Conservation (phyloP, 306 rosid species). For the Cicer yamashitae region DNA sequence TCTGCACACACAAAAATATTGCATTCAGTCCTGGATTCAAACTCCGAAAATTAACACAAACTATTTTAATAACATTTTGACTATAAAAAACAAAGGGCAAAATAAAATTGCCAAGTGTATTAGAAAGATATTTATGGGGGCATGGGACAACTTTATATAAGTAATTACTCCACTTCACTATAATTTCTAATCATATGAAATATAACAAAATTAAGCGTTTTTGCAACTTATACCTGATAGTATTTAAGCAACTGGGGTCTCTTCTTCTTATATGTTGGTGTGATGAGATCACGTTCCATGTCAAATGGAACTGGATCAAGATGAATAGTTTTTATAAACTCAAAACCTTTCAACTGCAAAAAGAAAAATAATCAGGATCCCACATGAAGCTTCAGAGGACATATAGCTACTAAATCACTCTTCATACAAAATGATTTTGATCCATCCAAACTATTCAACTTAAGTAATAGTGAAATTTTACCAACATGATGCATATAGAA, state of each 20-base stretch:
- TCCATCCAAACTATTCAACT: not conserved
- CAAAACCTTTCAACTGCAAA: conserved; percentile 91
- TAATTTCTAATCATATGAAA: not conserved
- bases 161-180: conserved; percentile 1
- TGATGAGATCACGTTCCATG: conserved; percentile 85
- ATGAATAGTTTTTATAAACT: conserved; percentile 71
- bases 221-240: conserved; percentile 66
- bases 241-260: conserved; percentile 86
- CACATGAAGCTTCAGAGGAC: not conserved
- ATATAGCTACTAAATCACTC: not conserved
- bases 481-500: not conserved
- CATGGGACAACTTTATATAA: not conserved
- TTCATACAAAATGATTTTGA: not conserved
- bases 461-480: not conserved
- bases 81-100: not conserved
- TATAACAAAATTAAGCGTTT: conserved; percentile 14
- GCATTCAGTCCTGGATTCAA: not conserved
- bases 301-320: conserved; percentile 93
- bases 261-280: conserved; percentile 89
- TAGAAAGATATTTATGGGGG: not conserved
- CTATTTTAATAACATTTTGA: too few species aligned
- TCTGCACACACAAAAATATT: conserved; percentile 50
- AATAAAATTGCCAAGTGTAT: not conserved
- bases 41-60: too few species aligned
- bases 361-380: conserved; percentile 37